Evolutionary conservation across 2,329 filamentous ascomycete genomes (phyloP).

Genomic region (Juglanconis sp.): DNA sequence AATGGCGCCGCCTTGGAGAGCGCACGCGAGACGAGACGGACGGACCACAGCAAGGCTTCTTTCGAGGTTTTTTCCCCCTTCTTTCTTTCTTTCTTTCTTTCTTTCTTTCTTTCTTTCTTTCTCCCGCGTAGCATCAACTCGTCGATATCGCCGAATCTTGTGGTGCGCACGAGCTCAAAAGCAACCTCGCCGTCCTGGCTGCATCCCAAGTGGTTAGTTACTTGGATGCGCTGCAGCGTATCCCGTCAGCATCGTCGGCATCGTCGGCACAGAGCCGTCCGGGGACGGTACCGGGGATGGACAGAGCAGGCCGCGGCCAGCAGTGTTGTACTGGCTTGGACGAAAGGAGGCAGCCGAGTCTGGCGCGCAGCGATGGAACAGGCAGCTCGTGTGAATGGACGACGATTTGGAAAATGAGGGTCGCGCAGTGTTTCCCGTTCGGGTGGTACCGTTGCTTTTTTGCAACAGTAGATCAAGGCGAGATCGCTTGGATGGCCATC

Average conservation of each 20-base stretch:
- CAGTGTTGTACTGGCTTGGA: background rate
- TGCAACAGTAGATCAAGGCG: background rate
- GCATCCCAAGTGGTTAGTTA: no score
- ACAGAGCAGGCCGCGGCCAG: no score
- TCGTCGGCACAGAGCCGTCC: no score
- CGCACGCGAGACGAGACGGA: background rate
- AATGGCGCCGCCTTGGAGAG: background rate
- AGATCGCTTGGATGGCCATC: constrained; percentile 15
- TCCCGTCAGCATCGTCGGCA: no score
- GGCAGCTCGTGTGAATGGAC: background rate
- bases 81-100: no score
- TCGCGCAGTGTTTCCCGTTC: background rate
- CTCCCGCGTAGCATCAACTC: no score
- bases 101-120: no score
- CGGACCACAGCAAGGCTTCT: background rate
- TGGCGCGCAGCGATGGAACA: background rate
- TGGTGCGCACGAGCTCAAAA: no score
- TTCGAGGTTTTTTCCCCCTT: background rate
- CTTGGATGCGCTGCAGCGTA: no score
- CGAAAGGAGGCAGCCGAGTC: background rate
- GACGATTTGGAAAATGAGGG: background rate
- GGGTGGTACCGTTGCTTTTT: background rate
- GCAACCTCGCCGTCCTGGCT: no score
- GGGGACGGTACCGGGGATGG: no score
- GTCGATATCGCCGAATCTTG: no score